phyloP scores from a whole-genome alignment of 169 alveolate species.

The Babesia ovis region DNA sequence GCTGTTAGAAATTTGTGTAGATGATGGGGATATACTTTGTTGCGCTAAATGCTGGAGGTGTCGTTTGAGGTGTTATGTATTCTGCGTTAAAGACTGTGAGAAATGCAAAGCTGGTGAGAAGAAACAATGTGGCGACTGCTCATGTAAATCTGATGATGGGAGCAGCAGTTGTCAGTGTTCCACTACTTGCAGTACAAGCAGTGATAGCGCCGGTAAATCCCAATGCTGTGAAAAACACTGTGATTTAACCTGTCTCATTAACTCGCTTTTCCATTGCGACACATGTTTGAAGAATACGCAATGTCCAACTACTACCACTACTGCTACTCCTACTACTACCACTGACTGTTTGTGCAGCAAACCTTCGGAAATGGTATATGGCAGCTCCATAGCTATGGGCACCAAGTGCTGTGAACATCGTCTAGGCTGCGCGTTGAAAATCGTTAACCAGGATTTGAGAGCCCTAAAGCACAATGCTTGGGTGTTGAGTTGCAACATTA shows the following conservation, averaged over 20 bases:
- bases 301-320: neutral
- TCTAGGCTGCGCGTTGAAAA: slow-evolving; percentile 15
- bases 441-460: slow-evolving; percentile 1
- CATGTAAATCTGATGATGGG: neutral
- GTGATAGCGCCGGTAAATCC: no score
- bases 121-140: neutral
- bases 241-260: neutral
- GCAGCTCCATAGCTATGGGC: neutral
- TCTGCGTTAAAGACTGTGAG: neutral
- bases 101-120: neutral
- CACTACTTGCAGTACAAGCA: no score
- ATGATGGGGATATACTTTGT: neutral
- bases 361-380: neutral
- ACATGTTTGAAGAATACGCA: neutral
- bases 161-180: no score
- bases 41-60: slow-evolving; percentile 2
- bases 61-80: slow-evolving; percentile 3
- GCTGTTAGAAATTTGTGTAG: neutral
- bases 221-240: no score
- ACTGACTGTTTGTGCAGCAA: neutral
- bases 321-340: neutral
- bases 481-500: neutral
- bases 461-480: slow-evolving; percentile 1
- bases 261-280: slow-evolving; percentile 2
- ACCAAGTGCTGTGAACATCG: slow-evolving; percentile 7